These are phyloP conservation scores for Sporothrix variecibatus DNA, from an alignment of 2,329 filamentous ascomycete species.

Conservation along the genomic window DNA sequence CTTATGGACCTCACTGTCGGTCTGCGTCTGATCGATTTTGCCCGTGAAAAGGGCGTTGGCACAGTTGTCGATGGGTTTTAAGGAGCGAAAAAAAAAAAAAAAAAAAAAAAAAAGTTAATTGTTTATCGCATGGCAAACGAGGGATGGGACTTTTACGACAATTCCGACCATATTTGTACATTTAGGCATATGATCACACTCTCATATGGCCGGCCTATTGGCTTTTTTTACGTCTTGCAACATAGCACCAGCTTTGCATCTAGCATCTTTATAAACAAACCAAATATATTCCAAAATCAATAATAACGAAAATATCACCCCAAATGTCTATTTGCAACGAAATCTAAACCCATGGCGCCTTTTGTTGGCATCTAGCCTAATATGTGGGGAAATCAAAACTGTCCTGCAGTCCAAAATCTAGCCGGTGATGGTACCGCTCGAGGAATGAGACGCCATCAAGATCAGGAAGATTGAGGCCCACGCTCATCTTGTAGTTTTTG, in stretches of 20 bases:
- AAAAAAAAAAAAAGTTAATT: neutral
- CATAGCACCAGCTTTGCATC: too few species aligned
- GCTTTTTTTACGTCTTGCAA: neutral
- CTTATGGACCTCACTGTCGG: constrained; percentile 68
- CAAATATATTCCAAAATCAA: neutral
- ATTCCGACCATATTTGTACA: neutral
- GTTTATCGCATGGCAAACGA: neutral
- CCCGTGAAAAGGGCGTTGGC: constrained; percentile 57
- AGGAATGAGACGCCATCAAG: neutral
- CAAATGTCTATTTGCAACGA: neutral
- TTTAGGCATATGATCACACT: neutral
- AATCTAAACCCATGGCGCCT: neutral
- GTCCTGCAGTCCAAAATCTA: constrained; percentile 28
- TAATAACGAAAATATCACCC: neutral
- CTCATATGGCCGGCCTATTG: neutral
- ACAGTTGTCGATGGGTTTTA: constrained; percentile 56
- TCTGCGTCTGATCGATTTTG: constrained; percentile 57
- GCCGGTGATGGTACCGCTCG: constrained; percentile 26
- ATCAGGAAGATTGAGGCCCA: neutral
- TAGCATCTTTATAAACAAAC: neutral
- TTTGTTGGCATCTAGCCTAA: neutral
- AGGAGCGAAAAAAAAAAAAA: neutral
- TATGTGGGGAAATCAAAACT: constrained; percentile 21
- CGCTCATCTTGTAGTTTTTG: neutral
- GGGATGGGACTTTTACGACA: neutral